Evolutionary conservation across 202 grass and related monocot genomes (phyloP), one percentile per base, ranked within the genome.

Genomic region (Hordeum pubiflorum): DNA sequence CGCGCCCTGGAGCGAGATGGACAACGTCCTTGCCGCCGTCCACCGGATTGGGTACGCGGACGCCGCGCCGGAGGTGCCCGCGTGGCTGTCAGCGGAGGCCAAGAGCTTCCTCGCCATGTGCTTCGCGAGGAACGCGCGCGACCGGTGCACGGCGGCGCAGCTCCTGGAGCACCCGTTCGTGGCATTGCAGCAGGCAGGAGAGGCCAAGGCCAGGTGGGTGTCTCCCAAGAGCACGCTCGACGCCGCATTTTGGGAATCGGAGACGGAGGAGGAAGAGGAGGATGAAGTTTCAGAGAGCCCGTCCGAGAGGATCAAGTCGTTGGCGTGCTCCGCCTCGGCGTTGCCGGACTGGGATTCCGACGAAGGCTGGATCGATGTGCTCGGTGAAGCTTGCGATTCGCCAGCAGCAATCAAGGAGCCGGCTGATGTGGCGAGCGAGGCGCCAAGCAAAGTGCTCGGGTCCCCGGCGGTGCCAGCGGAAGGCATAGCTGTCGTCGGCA

Each of bases 141-240:
- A 91, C 17, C 80, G 95, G 6, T 80, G 80, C 84, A 84, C 87
- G 2, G 88, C 89, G 9, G 88, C 86, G 34, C 55, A 77, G 76
- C 86, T 98, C 7, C 22, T 98, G 36, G 66, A 77, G 44, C 95
- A 98, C 29, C 92, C 95, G 10, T 98, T 91, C 55, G 64, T 92
- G 71, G 52, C 77, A 12, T 61, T 56, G 21, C 77, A 85, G 21
- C 77, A 85, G 29, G 55, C 33, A 24, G 60, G 50, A 1, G 44
- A 79, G 13, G 52, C 29, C 40, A 82, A 68, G 14, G 9, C 3
- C 10, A 37, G 40, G 60, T 64, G 79, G 78, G 86, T 76, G n/a
- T 91, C 91, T 0, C 91, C 91, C 17, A 89, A 88, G 85, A 93
- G 91, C 77, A 84, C 91, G 21, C 69, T 93, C 10, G 74, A 94